These are phyloP conservation scores for Tolypocladium amazonense DNA, from an alignment of 2,329 filamentous ascomycete species.

Conservation along the genomic window DNA sequence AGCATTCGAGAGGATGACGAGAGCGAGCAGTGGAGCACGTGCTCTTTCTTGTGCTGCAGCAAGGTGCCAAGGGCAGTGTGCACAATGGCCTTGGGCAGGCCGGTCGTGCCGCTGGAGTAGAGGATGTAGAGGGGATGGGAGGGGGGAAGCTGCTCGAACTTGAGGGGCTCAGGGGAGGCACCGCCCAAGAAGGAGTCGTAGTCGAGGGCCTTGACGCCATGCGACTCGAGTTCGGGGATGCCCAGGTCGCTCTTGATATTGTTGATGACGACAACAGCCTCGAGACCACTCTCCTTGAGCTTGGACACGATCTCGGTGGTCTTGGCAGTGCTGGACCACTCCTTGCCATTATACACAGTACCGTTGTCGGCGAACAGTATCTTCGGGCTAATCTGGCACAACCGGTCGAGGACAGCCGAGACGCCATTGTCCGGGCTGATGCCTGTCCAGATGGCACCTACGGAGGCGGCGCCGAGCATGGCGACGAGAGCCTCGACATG, in stretches of 20 bases:
- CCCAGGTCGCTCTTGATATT: slow-evolving; percentile 42
- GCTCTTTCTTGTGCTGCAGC: slow-evolving; percentile 96
- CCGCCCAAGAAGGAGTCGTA: slow-evolving; percentile 34
- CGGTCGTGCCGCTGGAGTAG: slow-evolving; percentile 86
- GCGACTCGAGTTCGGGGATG: slow-evolving; percentile 27
- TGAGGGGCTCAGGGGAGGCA: slow-evolving; percentile 33
- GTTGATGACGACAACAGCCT: slow-evolving; percentile 64
- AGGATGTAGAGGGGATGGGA: slow-evolving; percentile 90
- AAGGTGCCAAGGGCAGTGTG: slow-evolving; percentile 85
- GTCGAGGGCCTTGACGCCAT: slow-evolving; percentile 29
- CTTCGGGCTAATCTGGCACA: slow-evolving; percentile 75
- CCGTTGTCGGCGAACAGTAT: slow-evolving; percentile 83
- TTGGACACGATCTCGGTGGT: slow-evolving; percentile 63
- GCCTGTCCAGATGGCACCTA: slow-evolving; percentile 87
- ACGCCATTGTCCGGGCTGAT: slow-evolving; percentile 90
- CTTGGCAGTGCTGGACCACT: slow-evolving; percentile 72
- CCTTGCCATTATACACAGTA: slow-evolving; percentile 82
- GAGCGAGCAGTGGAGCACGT: slow-evolving; percentile 77
- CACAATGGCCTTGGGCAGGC: slow-evolving; percentile 82
- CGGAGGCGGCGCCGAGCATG: slow-evolving; percentile 70
- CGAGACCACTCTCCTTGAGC: slow-evolving; percentile 48
- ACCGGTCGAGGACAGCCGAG: slow-evolving; percentile 77
- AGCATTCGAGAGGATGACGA: slow-evolving; percentile 63
- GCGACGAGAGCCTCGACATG: slow-evolving; percentile 79
- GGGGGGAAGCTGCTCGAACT: slow-evolving; percentile 68